Evolutionary conservation across 331 rosid species (phyloP).

Genomic region (Quercus phellos): DNA sequence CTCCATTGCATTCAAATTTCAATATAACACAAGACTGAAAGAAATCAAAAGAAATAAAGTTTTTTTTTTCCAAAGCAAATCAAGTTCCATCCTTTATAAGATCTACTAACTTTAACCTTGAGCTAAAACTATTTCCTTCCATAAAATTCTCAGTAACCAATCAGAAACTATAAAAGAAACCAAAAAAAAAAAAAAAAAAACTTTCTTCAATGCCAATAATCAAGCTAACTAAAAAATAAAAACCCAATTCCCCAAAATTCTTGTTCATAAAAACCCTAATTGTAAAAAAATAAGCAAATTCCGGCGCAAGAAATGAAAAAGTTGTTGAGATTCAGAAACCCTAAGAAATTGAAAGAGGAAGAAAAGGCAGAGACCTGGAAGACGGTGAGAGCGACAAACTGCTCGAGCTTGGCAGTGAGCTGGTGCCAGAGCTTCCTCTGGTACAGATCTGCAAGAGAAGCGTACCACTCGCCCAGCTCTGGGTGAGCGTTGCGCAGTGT

Average conservation of each 20-base stretch:
- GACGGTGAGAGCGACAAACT: conserved; percentile 83
- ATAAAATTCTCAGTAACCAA: not conserved
- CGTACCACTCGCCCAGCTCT: conserved; percentile 87
- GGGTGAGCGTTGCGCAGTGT: conserved; percentile 82
- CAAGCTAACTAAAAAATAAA: not conserved
- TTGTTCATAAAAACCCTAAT: conserved; percentile 10
- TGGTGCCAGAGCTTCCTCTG: conserved; percentile 99
- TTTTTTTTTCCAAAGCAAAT: no score
- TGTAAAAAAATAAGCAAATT: not conserved
- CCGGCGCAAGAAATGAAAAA: not conserved
- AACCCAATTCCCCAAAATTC: not conserved
- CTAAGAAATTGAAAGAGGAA: conserved; percentile 6
- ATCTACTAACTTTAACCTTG: no score
- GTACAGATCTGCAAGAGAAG: conserved; percentile 95
- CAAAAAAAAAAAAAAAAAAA: not conserved
- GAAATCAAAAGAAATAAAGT: no score
- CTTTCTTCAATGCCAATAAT: not conserved
- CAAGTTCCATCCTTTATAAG: no score
- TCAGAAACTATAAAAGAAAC: not conserved
- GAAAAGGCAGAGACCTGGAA: conserved; percentile 56
- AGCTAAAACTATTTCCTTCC: not conserved
- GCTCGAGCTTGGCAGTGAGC: conserved; percentile 97
- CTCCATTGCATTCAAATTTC: no score
- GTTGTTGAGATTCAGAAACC: conserved; percentile 27
- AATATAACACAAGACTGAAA: no score